Base-by-base conservation (phyloP, 1,139 yeast genomes). In the Sugiyamaella xylanicola region DNA sequence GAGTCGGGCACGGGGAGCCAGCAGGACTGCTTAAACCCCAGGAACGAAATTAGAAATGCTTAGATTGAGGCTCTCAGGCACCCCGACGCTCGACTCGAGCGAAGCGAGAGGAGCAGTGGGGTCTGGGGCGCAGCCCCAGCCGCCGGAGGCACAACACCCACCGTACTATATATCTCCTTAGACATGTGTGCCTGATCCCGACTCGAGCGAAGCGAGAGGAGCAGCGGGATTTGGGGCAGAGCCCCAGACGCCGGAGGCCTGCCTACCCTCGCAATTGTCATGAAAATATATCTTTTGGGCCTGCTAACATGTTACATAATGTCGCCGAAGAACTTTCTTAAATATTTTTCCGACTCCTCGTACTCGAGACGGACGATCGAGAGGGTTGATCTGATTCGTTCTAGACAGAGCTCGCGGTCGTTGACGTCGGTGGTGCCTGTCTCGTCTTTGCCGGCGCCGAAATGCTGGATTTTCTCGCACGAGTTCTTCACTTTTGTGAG, bases 391-490 rank as follows among this genome's bases (percentile, higher is more conserved):
- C 48, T 55, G 51, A 71, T 70, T 40, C 66, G 62, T 16, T 63
- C 63, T 37, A 73, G 61, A 49, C 70, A 64, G 16, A 59, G 51
- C 5, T 60, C 63, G 17, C 62, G 63, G 50, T 66, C 70, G 25
- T 61, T 59, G 39, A 72, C 63, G 36, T 69, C 71, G 2, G 61
- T 58, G 2, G 67, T 59, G 4, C 76, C 74, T 20, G 69, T 63
- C 56, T 71, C 74, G 61, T 72, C 77, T 66, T 70, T 74, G 67
- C 69, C 81, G 75, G 68, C 67, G n/a, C 97, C 97, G 64, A 88
- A 83, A 70, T 92, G 90, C 72, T 93, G 99, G 61, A 93, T 91
- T 65, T 93, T 78, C 71, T 92, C 99, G 73, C 99, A 93, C 64
- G 90, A 87, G 66, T 83, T 81, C 60, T 93, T 89, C 55, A 93